A percentile compares a stretch with the other conserved stretches of the same genome.
These are phyloP conservation scores for Catharanthus roseus DNA, from an alignment of 257 asterid genomes.

Conservation along the genomic window DNA sequence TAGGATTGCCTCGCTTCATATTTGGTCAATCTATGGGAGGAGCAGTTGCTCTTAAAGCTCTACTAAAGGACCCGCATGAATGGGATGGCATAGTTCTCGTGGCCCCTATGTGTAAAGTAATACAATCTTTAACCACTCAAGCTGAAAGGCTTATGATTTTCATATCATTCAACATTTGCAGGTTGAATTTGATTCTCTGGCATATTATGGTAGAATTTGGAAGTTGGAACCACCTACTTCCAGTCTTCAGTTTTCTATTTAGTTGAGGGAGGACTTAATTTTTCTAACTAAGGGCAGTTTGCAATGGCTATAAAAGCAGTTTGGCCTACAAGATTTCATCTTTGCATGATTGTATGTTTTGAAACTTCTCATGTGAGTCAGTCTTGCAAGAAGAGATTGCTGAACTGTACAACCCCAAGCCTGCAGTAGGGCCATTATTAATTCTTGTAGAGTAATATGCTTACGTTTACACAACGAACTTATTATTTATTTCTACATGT, in stretches of 20 bases:
- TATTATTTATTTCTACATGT: neutral
- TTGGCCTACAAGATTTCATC: neutral
- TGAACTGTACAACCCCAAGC: neutral
- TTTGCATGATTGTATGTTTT: neutral
- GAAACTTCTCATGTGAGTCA: neutral
- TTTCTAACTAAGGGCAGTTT: too few relatives aligned
- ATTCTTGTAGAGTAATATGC: neutral
- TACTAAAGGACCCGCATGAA: constrained; percentile 54
- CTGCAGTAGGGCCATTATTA: neutral
- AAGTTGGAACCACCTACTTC: too few relatives aligned
- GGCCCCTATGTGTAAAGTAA: constrained; percentile 97
- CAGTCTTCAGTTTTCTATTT: too few relatives aligned
- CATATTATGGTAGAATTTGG: too few relatives aligned
- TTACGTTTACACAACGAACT: neutral
- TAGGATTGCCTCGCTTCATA: constrained; percentile 67
- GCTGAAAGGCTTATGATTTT: neutral
- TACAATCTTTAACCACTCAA: constrained; percentile 7
- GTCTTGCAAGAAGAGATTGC: neutral
- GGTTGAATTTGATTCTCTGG: too few relatives aligned
- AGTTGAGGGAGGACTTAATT: too few relatives aligned
- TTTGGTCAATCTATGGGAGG: constrained; percentile 99
- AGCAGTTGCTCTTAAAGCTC: constrained; percentile 84
- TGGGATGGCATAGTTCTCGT: constrained; percentile 96
- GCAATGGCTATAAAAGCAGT: too few relatives aligned
- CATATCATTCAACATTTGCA: neutral